Evolutionary conservation across 495 filamentous ascomycete species (phyloP).

Genomic region (Amorphotheca resinae): DNA sequence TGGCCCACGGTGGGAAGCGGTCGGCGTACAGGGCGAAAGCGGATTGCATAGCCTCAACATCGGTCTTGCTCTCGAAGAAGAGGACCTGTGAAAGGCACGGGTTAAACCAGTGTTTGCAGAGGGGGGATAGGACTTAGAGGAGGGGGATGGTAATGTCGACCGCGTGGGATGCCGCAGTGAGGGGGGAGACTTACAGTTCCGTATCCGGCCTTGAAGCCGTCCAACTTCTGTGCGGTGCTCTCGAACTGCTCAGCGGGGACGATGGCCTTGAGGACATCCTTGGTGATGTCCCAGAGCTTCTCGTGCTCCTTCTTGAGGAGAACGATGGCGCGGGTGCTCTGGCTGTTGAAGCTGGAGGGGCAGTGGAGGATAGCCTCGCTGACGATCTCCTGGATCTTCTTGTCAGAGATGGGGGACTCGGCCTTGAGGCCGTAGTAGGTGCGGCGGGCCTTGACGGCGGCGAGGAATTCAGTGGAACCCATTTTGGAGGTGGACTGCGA

Average conservation of each 20-base stretch:
- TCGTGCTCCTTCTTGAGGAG: conserved; percentile 51
- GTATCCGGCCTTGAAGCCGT: conserved; percentile 41
- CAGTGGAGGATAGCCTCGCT: conserved; percentile 39
- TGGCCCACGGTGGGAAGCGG: conserved; percentile 48
- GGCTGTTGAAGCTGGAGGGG: conserved; percentile 54
- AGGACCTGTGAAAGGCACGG: conserved; percentile 30
- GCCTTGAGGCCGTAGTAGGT: conserved; percentile 47
- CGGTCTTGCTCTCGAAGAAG: conserved; percentile 49
- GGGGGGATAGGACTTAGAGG: neutral
- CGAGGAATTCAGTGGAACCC: conserved; percentile 31
- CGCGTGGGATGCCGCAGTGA: neutral
- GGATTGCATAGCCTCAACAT: conserved; percentile 37
- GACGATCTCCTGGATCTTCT: conserved; percentile 43
- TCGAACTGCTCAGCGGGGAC: conserved; percentile 42
- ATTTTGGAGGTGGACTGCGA: neutral
- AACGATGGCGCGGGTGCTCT: conserved; percentile 47
- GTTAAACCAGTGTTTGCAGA: neutral
- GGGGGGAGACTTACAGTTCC: conserved; percentile 37
- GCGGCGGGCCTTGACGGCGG: conserved; percentile 42
- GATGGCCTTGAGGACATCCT: conserved; percentile 39
- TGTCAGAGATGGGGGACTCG: conserved; percentile 36
- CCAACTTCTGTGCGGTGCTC: conserved; percentile 34
- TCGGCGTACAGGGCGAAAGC: conserved; percentile 46
- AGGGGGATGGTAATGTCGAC: neutral
- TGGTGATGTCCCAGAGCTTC: conserved; percentile 49